Evolutionary conservation across 192 early-diverging fungal species (phyloP).

Genomic region (Coemansia sp.): DNA sequence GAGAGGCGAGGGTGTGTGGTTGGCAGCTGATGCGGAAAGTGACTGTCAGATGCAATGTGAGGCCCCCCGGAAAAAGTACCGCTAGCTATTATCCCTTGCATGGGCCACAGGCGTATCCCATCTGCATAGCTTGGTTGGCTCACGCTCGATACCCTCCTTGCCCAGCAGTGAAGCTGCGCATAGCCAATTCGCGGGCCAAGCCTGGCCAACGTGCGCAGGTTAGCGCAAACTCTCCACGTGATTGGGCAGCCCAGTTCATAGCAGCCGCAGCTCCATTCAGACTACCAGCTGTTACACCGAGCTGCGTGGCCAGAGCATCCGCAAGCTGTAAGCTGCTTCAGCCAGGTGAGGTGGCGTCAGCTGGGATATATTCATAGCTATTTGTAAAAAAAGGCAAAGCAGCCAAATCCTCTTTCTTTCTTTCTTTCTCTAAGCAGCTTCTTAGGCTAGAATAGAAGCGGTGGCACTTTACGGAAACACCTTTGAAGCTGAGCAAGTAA

Average conservation of each 20-base stretch:
- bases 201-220: background rate
- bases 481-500: no score
- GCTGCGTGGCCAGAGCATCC: no score
- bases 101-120: background rate
- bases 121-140: slow-evolving; percentile 4
- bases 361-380: no score
- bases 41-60: background rate
- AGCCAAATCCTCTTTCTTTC: no score
- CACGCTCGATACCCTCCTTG: background rate
- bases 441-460: no score
- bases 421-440: no score
- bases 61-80: background rate
- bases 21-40: background rate
- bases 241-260: no score
- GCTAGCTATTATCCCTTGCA: background rate
- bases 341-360: no score
- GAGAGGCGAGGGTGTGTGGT: background rate
- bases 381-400: no score
- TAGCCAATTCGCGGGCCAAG: slow-evolving; percentile 3
- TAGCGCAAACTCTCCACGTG: background rate
- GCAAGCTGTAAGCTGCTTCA: no score
- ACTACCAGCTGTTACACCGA: background rate
- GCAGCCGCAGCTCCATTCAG: background rate
- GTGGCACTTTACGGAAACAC: no score
- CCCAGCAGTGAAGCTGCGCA: background rate